These are phyloP conservation scores for Rhizopus sp. DNA, from an alignment of 371 early-diverging fungal genomes.

Conservation along the genomic window DNA sequence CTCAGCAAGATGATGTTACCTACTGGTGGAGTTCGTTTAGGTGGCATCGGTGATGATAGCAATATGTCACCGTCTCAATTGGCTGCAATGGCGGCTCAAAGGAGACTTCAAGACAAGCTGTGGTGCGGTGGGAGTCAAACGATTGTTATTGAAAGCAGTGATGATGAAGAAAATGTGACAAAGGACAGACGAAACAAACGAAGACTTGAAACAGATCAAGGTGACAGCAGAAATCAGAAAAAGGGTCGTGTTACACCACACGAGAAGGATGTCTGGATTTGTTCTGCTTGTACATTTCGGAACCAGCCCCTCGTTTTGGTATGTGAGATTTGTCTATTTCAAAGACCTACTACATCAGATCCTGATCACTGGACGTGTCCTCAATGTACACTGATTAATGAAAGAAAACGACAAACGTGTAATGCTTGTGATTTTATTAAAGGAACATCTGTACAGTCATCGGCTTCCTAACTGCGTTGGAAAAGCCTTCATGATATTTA, in stretches of 20 bases:
- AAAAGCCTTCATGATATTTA: slow-evolving; percentile 64
- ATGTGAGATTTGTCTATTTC: slow-evolving; percentile 32
- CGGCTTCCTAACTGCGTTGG: slow-evolving; percentile 89
- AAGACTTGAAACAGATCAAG: background rate
- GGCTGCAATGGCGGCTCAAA: slow-evolving; percentile 62
- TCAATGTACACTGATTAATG: slow-evolving; percentile 31
- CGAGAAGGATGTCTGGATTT: slow-evolving; percentile 23
- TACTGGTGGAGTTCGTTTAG: slow-evolving; percentile 52
- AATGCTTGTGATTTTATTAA: slow-evolving; percentile 29
- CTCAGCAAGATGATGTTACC: slow-evolving; percentile 48
- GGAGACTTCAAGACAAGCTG: slow-evolving; percentile 46
- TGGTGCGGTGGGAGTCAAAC: slow-evolving; percentile 61
- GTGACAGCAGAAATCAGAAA: slow-evolving; percentile 1
- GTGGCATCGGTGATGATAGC: slow-evolving; percentile 20
- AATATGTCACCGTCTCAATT: slow-evolving; percentile 32
- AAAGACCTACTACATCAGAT: slow-evolving; percentile 10
- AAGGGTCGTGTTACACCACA: background rate
- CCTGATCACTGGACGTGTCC: slow-evolving; percentile 28
- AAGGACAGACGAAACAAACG: slow-evolving; percentile 1
- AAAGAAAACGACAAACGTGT: slow-evolving; percentile 14
- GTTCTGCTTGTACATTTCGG: slow-evolving; percentile 37
- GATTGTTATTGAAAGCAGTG: slow-evolving; percentile 13
- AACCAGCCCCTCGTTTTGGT: slow-evolving; percentile 28
- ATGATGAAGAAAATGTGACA: background rate
- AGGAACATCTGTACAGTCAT: slow-evolving; percentile 63